Evolutionary conservation across 345 rosid species (phyloP).

Genomic region (Populus deltoides): DNA sequence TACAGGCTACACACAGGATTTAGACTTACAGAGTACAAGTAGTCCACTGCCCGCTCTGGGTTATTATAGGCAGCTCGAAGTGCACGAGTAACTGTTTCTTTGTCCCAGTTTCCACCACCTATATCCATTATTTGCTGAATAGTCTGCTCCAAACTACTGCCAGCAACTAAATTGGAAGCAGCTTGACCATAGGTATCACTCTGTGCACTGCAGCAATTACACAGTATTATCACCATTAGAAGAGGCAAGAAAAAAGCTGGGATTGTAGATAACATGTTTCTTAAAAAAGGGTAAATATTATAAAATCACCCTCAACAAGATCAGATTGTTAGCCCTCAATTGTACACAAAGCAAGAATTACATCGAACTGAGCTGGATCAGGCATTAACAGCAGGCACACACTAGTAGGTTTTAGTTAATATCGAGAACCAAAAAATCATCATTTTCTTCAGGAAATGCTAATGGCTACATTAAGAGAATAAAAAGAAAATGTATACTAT

Average conservation of each 20-base stretch:
- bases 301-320: background rate
- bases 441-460: background rate
- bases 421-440: background rate
- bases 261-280: background rate
- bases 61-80: conserved; percentile 98
- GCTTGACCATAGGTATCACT: conserved; percentile 69
- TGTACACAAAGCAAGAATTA: background rate
- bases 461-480: background rate
- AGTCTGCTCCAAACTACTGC: conserved; percentile 65
- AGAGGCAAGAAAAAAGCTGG: background rate
- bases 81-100: conserved; percentile 87
- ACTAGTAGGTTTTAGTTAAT: background rate
- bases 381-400: background rate
- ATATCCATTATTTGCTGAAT: conserved; percentile 87
- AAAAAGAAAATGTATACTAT: background rate
- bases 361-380: background rate
- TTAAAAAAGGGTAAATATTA: background rate
- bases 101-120: conserved; percentile 97
- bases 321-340: background rate
- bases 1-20: background rate
- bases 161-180: conserved; percentile 86
- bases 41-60: conserved; percentile 99
- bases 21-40: conserved; percentile 72
- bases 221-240: background rate
- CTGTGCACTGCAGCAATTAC: conserved; percentile 52